phyloP scores from a whole-genome alignment of 768 basidiomycete genomes.

The Leccinum longicurvipes region DNA sequence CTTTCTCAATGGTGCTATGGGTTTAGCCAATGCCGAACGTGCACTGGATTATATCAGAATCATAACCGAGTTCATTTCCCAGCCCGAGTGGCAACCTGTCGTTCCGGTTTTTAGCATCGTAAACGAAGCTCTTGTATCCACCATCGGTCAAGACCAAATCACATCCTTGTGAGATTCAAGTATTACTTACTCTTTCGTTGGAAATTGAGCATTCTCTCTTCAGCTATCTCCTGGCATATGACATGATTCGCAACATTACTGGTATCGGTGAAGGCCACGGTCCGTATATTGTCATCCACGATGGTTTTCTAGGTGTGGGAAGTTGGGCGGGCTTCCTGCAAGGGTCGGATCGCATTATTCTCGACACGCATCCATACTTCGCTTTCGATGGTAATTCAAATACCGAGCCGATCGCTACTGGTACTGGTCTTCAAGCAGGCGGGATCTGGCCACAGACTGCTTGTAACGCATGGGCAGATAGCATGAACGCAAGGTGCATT shows the following conservation, averaged over 20 bases:
- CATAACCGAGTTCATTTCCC: slow-evolving; percentile 76
- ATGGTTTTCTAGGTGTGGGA: slow-evolving; percentile 50
- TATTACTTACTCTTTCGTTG: neutral
- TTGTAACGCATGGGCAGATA: slow-evolving; percentile 56
- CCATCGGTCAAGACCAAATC: slow-evolving; percentile 53
- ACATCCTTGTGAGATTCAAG: slow-evolving; percentile 55
- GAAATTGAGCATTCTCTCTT: slow-evolving; percentile 2
- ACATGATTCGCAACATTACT: slow-evolving; percentile 68
- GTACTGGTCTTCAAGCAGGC: slow-evolving; percentile 33
- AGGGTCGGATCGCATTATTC: slow-evolving; percentile 58
- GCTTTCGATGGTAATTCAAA: slow-evolving; percentile 46
- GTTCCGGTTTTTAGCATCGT: slow-evolving; percentile 60
- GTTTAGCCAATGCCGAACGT: slow-evolving; percentile 80
- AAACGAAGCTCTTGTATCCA: slow-evolving; percentile 54
- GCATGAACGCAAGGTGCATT: slow-evolving; percentile 44
- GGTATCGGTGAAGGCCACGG: slow-evolving; percentile 67
- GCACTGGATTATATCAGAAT: slow-evolving; percentile 73
- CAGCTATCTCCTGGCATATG: slow-evolving; percentile 57
- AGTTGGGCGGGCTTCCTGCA: slow-evolving; percentile 49
- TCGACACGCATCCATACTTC: slow-evolving; percentile 71
- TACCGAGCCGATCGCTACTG: slow-evolving; percentile 33
- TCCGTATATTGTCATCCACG: slow-evolving; percentile 58
- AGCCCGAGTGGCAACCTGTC: slow-evolving; percentile 66
- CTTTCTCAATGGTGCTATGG: slow-evolving; percentile 71
- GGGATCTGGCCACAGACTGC: slow-evolving; percentile 49